Evolutionary conservation across 2,329 filamentous ascomycete species (phyloP), one percentile per base, ranked within the genome.

Genomic region (Aspergillus floridensis): DNA sequence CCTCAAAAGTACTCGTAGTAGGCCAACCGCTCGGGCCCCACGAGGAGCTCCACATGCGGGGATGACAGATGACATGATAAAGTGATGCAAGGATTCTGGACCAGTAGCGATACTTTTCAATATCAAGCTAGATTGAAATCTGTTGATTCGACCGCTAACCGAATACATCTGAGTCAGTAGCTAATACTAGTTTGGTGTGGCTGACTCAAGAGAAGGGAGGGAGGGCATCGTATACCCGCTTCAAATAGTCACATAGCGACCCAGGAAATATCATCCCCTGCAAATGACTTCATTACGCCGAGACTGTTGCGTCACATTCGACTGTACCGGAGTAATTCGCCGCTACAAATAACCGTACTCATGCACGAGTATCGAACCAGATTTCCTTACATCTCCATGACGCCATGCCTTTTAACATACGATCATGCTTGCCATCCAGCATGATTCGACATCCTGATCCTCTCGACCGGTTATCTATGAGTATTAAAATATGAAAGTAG

Each of bases 1-100:
- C 79, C 8, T 67, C 26, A 10, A 14, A 2, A 22, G 22, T 22
- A 22, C 22, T 22, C 22, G 22, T 22, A 5, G 55, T 53, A 16
- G 38, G 38, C 38, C 38, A 44, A n/a, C 4, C 38, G 38, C 38
- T 8, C 38, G 38, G 11, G 41, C 22, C 24, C 10, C 55, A 8
- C 16, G 49, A 56, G 19, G 16, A 44, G 19, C 38, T n/a, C 38
- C 38, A 44, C 38, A 44, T n/a, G 38, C 38, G 38, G 38, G 38
- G 38, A 32, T 61, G 4, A 2, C 38, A 44, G 38, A 32, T 61
- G 4, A 7, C 38, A 44, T 8, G 38, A 8, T 8, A 8, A 41
- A n/a, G 14, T 16, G 14, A 35, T 35, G 16, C 38, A 19, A 16
- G 16, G 38, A n/a, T n/a, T 19, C 38, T 19, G 16, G 38, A 29